phyloP scores from a whole-genome alignment of 139 green algal genomes.

The Edaphochlamys debaryana region DNA sequence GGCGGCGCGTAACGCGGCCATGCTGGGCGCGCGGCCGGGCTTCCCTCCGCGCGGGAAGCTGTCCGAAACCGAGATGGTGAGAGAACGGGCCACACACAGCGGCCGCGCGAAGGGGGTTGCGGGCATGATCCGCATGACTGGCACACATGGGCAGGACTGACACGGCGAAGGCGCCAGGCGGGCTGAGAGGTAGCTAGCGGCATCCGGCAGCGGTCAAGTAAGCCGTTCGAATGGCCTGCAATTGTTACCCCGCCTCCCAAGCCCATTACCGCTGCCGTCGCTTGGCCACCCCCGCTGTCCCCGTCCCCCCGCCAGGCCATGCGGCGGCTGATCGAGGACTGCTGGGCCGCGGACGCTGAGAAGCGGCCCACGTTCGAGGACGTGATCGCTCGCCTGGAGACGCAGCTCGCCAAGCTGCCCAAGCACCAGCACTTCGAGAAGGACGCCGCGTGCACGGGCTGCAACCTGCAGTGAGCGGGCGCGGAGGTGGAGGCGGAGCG shows the following conservation, averaged over 20 bases:
- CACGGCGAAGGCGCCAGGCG: too few relatives aligned
- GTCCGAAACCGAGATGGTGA: conserved; percentile 47
- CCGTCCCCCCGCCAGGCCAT: too few relatives aligned
- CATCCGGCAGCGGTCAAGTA: too few relatives aligned
- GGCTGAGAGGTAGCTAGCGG: too few relatives aligned
- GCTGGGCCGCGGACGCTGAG: conserved; percentile 66
- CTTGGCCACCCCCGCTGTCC: too few relatives aligned
- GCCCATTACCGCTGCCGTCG: too few relatives aligned
- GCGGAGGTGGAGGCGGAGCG: background rate
- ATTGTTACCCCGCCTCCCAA: too few relatives aligned
- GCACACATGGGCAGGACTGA: too few relatives aligned
- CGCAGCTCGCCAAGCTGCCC: conserved; percentile 51
- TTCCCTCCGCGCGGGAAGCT: conserved; percentile 66
- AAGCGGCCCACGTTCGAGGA: conserved; percentile 65
- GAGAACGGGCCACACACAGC: too few relatives aligned
- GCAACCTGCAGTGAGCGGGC: conserved; percentile 26
- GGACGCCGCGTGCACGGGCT: conserved; percentile 28
- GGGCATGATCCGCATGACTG: too few relatives aligned
- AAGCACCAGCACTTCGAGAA: conserved; percentile 60
- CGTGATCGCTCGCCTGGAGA: conserved; percentile 56
- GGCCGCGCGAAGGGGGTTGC: too few relatives aligned
- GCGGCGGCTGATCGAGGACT: conserved; percentile 64
- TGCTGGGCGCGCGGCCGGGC: conserved; percentile 55
- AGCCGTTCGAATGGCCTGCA: too few relatives aligned
- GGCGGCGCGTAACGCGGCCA: conserved; percentile 61